Base-by-base conservation (phyloP, 495 filamentous ascomycete species). In the Pseudoneurospora amorphoporcata region DNA sequence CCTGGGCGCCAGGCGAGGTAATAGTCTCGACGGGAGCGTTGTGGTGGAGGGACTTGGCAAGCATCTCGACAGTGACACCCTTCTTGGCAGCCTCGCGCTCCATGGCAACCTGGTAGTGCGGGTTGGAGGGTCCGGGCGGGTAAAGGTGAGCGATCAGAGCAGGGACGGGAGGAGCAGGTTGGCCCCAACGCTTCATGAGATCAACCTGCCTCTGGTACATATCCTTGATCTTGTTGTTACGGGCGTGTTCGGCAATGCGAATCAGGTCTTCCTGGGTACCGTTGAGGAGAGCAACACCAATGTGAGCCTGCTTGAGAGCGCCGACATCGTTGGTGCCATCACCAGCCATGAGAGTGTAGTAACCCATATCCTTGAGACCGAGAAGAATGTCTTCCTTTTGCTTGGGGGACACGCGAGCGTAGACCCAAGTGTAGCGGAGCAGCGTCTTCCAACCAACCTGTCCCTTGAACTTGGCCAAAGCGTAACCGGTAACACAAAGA, bases 261-360 rank as follows among this genome's bases (percentile, higher is more conserved):
- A 90, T 90, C 45, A 99, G 86, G 79, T 97, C 95, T 3, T 97
- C 91, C 77, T 90, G 90, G 2, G 95, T 95, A 39, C 95, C 95
- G 79, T 99, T 99, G 72, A 99, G 87, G 42, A 99, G 90, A 14
- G 95, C 95, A 75, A 98, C 92, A 78, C 95, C 95, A 71, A 99
- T 92, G 76, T 99, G 96, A 35, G 95, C 96, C 85, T 99, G 95
- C 86, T 99, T 99, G 78, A 99, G 84, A 40, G 95, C 95, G 53
- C 95, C 95, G 69, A 99, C 95, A 79, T 99, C 95, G 78, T 99
- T 99, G 69, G 95, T 99, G 73, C 95, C 95, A 78, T 99, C 95
- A 79, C 95, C 95, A 75, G 95, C 97, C 95, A 99, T 99, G 76
- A 98, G 87, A 17, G 95, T 99, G 40, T 94, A 97, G 84, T 99